Percentiles rank a stretch among this genome's conserved stretches.
Evolutionary conservation across 495 filamentous ascomycete genomes (phyloP).

Genomic region (Penicillium daleae): DNA sequence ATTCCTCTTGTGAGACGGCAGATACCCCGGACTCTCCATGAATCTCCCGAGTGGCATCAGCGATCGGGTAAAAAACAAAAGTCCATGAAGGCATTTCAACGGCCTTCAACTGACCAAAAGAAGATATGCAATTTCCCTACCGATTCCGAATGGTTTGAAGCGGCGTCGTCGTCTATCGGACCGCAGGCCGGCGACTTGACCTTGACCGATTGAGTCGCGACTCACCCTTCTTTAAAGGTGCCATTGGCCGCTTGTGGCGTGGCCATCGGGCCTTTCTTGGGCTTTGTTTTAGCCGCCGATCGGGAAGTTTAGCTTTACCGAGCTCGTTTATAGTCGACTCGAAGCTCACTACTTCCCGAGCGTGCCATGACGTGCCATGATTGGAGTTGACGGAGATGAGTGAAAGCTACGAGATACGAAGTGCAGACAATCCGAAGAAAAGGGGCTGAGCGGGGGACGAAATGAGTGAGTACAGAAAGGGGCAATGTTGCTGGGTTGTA

Average conservation of each 20-base stretch:
- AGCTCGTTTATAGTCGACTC: not conserved
- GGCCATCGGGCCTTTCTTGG: not conserved
- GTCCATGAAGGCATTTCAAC: too few species aligned
- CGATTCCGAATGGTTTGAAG: too few species aligned
- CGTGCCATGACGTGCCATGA: not conserved
- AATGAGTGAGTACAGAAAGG: not conserved
- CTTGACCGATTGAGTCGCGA: constrained; percentile 15
- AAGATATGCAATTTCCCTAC: too few species aligned
- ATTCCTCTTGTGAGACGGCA: constrained; percentile 14
- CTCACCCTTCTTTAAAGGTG: not conserved
- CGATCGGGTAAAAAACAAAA: constrained; percentile 4
- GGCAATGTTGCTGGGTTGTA: not conserved
- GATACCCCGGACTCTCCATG: not conserved
- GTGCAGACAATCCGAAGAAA: not conserved
- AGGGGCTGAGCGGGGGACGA: too few species aligned
- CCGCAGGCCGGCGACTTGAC: constrained; percentile 4
- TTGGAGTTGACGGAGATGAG: not conserved
- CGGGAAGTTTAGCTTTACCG: not conserved
- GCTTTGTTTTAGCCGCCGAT: constrained; percentile 1
- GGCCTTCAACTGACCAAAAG: too few species aligned
- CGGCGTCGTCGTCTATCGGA: too few species aligned
- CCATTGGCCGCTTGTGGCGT: not conserved
- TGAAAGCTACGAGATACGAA: not conserved
- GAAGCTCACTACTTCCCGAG: not conserved
- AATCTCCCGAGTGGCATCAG: not conserved